phyloP scores from a whole-genome alignment of 1,284 basidiomycete genomes.

The Sanghuangporus sanghuang region DNA sequence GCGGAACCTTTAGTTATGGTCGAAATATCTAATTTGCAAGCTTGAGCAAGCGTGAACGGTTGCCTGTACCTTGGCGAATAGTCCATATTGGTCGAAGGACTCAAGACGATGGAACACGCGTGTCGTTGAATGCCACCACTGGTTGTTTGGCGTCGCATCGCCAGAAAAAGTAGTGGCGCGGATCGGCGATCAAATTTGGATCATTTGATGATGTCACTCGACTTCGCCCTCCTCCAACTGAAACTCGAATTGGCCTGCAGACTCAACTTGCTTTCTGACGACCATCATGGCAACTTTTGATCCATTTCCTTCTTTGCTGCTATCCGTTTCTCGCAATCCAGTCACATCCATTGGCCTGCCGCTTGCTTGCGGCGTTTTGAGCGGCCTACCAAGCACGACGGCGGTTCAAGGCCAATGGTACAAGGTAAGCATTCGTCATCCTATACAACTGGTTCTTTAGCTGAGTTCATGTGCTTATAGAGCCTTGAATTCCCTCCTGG shows the following conservation, averaged over 20 bases:
- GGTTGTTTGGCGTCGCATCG: not conserved
- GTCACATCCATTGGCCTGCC: slow-evolving; percentile 60
- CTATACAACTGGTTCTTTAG: not conserved
- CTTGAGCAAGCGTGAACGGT: slow-evolving; percentile 12
- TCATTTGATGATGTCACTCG: not conserved
- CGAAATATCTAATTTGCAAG: slow-evolving; percentile 9
- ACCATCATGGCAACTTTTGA: slow-evolving; percentile 27
- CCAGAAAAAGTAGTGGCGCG: not conserved
- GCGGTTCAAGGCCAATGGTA: slow-evolving; percentile 53
- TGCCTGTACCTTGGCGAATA: slow-evolving; percentile 11
- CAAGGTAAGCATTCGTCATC: slow-evolving; percentile 34
- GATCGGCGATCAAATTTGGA: not conserved
- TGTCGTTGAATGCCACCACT: not conserved
- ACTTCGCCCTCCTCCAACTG: not conserved
- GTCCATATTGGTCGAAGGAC: not conserved
- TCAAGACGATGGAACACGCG: not conserved
- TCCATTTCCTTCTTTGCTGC: slow-evolving; percentile 40
- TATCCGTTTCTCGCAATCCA: slow-evolving; percentile 54
- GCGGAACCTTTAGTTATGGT: slow-evolving; percentile 13
- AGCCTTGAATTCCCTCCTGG: slow-evolving; percentile 39
- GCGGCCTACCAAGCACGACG: slow-evolving; percentile 44
- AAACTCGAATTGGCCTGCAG: not conserved
- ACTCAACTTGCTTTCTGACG: not conserved
- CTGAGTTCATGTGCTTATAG: slow-evolving; percentile 25
- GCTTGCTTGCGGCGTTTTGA: slow-evolving; percentile 49